phyloP scores from a whole-genome alignment of 2,329 filamentous ascomycete species.

The Exophiala lecanii-corni region DNA sequence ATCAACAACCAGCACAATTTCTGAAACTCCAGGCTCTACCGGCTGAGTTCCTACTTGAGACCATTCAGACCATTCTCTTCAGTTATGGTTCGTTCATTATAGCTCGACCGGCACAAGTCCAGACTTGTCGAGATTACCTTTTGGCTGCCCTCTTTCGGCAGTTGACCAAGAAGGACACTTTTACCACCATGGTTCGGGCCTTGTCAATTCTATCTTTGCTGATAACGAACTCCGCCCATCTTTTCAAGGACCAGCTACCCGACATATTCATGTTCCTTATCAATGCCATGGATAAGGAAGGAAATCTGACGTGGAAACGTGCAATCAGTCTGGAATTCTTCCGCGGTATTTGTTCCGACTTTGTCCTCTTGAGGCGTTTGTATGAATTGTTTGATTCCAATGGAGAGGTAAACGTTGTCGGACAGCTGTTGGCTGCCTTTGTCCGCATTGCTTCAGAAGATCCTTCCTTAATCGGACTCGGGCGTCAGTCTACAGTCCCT shows the following conservation, averaged over 20 bases:
- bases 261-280: slow-evolving; percentile 77
- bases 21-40: slow-evolving; percentile 73
- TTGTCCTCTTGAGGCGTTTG: slow-evolving; percentile 70
- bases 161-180: slow-evolving; percentile 18
- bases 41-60: slow-evolving; percentile 78
- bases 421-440: slow-evolving; percentile 78
- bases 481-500: slow-evolving; percentile 82
- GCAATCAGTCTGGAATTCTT: slow-evolving; percentile 89
- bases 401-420: slow-evolving; percentile 67
- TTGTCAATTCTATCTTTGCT: slow-evolving; percentile 15
- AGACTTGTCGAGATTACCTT: slow-evolving; percentile 66
- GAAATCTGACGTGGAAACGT: slow-evolving; percentile 74
- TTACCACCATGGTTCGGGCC: slow-evolving; percentile 17
- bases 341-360: slow-evolving; percentile 76
- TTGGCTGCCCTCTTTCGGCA: slow-evolving; percentile 17
- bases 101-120: slow-evolving; percentile 71
- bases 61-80: slow-evolving; percentile 84
- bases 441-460: slow-evolving; percentile 92
- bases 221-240: slow-evolving; percentile 7
- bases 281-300: slow-evolving; percentile 81
- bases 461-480: slow-evolving; percentile 79
- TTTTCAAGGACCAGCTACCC: slow-evolving; percentile 59
- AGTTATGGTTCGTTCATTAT: slow-evolving; percentile 80
- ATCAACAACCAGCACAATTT: slow-evolving; percentile 77
- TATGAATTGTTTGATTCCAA: slow-evolving; percentile 74